A percentile compares a stretch with the other conserved stretches of the same genome.
These are phyloP conservation scores for Aspergillus texensis DNA, from an alignment of 2,329 filamentous ascomycete species.

Conservation along the genomic window DNA sequence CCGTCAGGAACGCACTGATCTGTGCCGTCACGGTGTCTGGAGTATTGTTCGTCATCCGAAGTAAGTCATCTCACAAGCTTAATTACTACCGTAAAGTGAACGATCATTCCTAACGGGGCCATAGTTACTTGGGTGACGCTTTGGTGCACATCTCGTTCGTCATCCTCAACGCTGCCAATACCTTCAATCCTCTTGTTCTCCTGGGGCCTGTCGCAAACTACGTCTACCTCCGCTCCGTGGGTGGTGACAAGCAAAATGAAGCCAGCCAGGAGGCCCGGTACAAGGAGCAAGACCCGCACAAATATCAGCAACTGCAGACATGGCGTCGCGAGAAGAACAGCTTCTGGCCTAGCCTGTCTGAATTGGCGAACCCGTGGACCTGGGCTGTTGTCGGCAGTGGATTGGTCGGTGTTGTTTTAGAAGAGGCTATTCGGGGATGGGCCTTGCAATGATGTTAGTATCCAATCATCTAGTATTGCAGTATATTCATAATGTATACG, in stretches of 20 bases:
- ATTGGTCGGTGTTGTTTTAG: conserved; percentile 51
- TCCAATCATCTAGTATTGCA: neutral
- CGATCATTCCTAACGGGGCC: conserved; percentile 8
- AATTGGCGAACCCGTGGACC: conserved; percentile 59
- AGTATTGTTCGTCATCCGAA: conserved; percentile 65
- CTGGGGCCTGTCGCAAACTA: conserved; percentile 63
- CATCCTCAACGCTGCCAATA: conserved; percentile 57
- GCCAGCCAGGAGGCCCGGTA: conserved; percentile 57
- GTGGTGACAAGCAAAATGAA: conserved; percentile 61
- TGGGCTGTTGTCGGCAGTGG: conserved; percentile 57
- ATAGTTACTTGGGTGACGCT: conserved; percentile 63
- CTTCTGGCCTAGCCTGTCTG: conserved; percentile 58
- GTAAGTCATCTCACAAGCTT: conserved; percentile 43
- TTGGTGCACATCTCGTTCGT: conserved; percentile 63
- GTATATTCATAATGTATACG: neutral
- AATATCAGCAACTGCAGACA: conserved; percentile 56
- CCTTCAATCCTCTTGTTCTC: conserved; percentile 58
- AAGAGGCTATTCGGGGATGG: conserved; percentile 36
- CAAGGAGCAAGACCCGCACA: conserved; percentile 51
- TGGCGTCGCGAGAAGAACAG: conserved; percentile 60
- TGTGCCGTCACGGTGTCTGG: conserved; percentile 63
- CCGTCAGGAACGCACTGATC: conserved; percentile 44
- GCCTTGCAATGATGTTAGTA: neutral
- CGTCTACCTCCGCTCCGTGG: conserved; percentile 58
- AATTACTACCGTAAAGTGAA: neutral